Evolutionary conservation across 2,329 filamentous ascomycete species (phyloP).

Genomic region (Fusarium pininemorale): DNA sequence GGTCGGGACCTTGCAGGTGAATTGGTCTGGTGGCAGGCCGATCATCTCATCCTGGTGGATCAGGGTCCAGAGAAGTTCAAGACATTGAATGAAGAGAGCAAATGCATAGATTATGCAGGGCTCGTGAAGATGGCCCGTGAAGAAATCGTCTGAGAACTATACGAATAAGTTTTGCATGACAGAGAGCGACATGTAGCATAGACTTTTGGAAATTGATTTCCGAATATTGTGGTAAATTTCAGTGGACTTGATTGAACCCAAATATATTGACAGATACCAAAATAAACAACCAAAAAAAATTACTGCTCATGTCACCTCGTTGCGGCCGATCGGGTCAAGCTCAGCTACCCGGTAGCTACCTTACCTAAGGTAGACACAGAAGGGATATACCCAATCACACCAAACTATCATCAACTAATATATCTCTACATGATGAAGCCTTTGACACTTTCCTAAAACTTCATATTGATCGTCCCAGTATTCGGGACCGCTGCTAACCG

Average conservation of each 20-base stretch:
- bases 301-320: neutral
- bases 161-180: slow-evolving; percentile 4
- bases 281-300: neutral
- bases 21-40: slow-evolving; percentile 19
- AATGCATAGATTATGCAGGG: slow-evolving; percentile 28
- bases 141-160: neutral
- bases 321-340: neutral
- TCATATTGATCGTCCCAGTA: neutral
- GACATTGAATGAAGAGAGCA: neutral
- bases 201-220: neutral
- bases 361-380: neutral
- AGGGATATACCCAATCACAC: neutral
- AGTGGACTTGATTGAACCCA: neutral
- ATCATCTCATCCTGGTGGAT: slow-evolving; percentile 32
- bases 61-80: slow-evolving; percentile 22
- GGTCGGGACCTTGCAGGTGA: slow-evolving; percentile 41
- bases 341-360: neutral
- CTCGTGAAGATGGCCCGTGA: neutral
- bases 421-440: neutral
- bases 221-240: neutral
- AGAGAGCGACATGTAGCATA: neutral
- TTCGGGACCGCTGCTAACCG: slow-evolving; percentile 9
- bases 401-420: neutral
- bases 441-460: neutral
- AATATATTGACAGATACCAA: slow-evolving; percentile 1